These are phyloP conservation scores for Pestalotiopsis sp. DNA, from an alignment of 2,329 filamentous ascomycete genomes.

Conservation along the genomic window DNA sequence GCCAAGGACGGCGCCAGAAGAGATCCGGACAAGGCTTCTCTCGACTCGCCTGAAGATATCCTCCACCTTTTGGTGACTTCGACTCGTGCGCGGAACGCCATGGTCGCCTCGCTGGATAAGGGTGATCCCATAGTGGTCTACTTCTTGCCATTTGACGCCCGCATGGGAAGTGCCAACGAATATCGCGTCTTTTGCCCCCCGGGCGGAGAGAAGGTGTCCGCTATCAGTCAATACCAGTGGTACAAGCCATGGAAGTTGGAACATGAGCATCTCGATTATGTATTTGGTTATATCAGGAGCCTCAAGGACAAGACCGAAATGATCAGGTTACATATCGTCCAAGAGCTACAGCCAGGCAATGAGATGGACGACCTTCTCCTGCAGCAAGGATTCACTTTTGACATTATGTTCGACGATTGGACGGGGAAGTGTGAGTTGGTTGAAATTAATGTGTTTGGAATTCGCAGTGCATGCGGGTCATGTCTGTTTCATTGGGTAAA, in stretches of 20 bases:
- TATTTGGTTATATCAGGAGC: too few species aligned
- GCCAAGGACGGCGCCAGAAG: constrained; percentile 41
- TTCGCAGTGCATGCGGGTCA: constrained; percentile 44
- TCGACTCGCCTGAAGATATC: constrained; percentile 36
- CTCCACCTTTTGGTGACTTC: constrained; percentile 43
- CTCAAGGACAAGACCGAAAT: neutral
- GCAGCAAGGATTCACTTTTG: constrained; percentile 45
- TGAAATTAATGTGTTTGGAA: constrained; percentile 49
- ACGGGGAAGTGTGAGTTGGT: constrained; percentile 34
- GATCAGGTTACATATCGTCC: neutral
- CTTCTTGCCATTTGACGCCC: constrained; percentile 43
- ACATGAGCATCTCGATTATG: constrained; percentile 17
- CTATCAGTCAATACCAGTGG: constrained; percentile 45
- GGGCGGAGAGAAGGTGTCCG: constrained; percentile 32
- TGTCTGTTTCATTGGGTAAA: constrained; percentile 49
- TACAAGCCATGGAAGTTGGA: constrained; percentile 36
- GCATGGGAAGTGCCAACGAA: constrained; percentile 40
- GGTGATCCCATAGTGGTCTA: constrained; percentile 33
- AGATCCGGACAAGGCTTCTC: constrained; percentile 24
- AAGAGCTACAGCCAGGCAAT: neutral
- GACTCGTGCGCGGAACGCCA: constrained; percentile 35
- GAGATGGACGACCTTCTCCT: constrained; percentile 33
- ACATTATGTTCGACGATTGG: constrained; percentile 39
- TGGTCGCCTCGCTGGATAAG: constrained; percentile 28
- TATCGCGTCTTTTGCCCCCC: constrained; percentile 49